A percentile compares a stretch with the other conserved stretches of the same genome.
Conservation (phyloP, 352 stramenopile species). For the Pythium brachiatum region DNA sequence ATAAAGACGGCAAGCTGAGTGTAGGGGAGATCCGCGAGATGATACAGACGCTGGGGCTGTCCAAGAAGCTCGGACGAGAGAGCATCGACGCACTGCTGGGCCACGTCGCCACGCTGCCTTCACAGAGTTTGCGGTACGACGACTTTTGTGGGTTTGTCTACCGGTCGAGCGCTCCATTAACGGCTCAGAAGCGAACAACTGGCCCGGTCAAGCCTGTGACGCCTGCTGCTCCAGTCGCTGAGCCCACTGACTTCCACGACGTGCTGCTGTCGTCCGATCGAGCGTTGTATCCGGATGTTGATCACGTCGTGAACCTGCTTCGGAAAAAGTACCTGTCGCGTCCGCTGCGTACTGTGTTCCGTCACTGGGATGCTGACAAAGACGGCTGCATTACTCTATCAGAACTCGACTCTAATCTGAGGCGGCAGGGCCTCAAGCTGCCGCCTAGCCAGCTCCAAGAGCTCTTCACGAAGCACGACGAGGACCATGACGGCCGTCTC, state of each 20-base stretch:
- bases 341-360: conserved; percentile 45
- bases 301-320: conserved; percentile 40
- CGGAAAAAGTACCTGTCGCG: conserved; percentile 47
- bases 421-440: conserved; percentile 40
- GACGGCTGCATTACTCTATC: conserved; percentile 41
- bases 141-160: conserved; percentile 47
- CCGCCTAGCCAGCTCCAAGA: conserved; percentile 33
- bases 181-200: background rate
- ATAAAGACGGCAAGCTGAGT: conserved; percentile 50
- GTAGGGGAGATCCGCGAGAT: conserved; percentile 40
- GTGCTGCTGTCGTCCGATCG: conserved; percentile 13
- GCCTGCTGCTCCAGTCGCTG: background rate
- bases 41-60: conserved; percentile 40
- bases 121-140: conserved; percentile 41
- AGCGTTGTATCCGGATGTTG: conserved; percentile 31
- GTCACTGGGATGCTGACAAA: conserved; percentile 60
- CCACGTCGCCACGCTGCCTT: conserved; percentile 33
- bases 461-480: conserved; percentile 41
- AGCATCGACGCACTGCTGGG: conserved; percentile 40
- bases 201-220: background rate
- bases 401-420: conserved; percentile 48
- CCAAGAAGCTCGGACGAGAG: conserved; percentile 30
- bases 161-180: background rate
- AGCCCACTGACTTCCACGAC: conserved; percentile 7
- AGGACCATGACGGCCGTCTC: conserved; percentile 38